A percentile compares a stretch with the other conserved stretches of the same genome.
Evolutionary conservation across 2,329 filamentous ascomycete genomes (phyloP).

Genomic region (Thielaviopsis populi): DNA sequence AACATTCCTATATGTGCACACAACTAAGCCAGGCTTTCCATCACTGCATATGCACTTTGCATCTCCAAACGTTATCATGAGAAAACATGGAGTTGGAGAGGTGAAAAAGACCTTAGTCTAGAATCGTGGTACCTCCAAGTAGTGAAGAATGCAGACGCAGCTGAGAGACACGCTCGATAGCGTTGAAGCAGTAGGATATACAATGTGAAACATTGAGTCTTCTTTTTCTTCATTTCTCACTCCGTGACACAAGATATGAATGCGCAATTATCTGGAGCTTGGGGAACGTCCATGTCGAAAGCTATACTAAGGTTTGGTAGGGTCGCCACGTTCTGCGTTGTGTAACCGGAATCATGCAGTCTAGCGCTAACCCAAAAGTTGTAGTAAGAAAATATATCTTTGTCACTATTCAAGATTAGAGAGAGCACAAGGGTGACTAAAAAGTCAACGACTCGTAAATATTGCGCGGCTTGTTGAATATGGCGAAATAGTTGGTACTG

Average conservation of each 20-base stretch:
- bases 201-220: not conserved
- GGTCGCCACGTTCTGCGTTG: too few species aligned
- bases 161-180: not conserved
- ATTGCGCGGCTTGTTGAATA: too few species aligned
- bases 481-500: too few species aligned
- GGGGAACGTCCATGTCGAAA: not conserved
- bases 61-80: not conserved
- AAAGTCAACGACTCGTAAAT: too few species aligned
- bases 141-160: not conserved
- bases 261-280: not conserved
- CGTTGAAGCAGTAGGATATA: not conserved
- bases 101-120: not conserved
- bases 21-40: not conserved
- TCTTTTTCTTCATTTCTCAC: not conserved
- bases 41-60: not conserved
- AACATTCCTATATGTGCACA: not conserved
- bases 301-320: too few species aligned
- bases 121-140: not conserved
- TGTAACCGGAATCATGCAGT: too few species aligned
- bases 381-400: too few species aligned
- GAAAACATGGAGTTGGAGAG: too few species aligned
- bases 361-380: too few species aligned
- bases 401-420: too few species aligned
- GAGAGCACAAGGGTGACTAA: too few species aligned
- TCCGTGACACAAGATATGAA: not conserved